phyloP scores from a whole-genome alignment of 1,284 basidiomycete genomes.

The Ustilago tritici region DNA sequence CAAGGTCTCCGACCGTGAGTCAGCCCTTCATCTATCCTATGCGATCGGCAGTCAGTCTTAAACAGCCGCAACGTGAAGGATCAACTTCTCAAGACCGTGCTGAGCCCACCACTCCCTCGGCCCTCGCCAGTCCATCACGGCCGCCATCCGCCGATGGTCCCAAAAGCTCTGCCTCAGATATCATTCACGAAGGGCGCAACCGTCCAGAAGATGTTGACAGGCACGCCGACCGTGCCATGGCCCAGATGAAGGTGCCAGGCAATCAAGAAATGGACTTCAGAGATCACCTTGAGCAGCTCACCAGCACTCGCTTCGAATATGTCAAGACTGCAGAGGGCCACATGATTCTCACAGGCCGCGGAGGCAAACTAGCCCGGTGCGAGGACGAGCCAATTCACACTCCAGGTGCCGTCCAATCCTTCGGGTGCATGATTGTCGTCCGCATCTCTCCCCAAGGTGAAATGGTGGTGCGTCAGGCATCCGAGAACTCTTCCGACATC shows the following conservation, averaged over 20 bases:
- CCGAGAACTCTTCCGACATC: conserved; percentile 79
- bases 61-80: conserved; percentile 36
- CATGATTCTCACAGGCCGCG: conserved; percentile 78
- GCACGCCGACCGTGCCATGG: conserved; percentile 35
- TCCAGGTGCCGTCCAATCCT: conserved; percentile 86
- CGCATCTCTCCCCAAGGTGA: conserved; percentile 77
- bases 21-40: conserved; percentile 66
- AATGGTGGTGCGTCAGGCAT: conserved; percentile 81
- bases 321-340: conserved; percentile 79
- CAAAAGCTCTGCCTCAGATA: conserved; percentile 9
- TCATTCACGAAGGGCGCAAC: conserved; percentile 34
- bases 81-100: conserved; percentile 13
- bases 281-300: conserved; percentile 48
- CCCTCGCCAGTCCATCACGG: conserved; percentile 15
- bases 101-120: neutral
- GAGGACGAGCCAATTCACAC: conserved; percentile 90
- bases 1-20: conserved; percentile 35
- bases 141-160: conserved; percentile 19
- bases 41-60: conserved; percentile 60
- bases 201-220: conserved; percentile 39
- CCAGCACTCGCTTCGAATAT: conserved; percentile 75
- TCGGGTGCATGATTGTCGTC: conserved; percentile 83
- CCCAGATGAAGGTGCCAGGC: conserved; percentile 33
- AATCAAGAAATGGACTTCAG: conserved; percentile 29
- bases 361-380: conserved; percentile 78